These are phyloP conservation scores for Ceratocystis papillata DNA, from an alignment of 2,329 filamentous ascomycete genomes.

Conservation along the genomic window DNA sequence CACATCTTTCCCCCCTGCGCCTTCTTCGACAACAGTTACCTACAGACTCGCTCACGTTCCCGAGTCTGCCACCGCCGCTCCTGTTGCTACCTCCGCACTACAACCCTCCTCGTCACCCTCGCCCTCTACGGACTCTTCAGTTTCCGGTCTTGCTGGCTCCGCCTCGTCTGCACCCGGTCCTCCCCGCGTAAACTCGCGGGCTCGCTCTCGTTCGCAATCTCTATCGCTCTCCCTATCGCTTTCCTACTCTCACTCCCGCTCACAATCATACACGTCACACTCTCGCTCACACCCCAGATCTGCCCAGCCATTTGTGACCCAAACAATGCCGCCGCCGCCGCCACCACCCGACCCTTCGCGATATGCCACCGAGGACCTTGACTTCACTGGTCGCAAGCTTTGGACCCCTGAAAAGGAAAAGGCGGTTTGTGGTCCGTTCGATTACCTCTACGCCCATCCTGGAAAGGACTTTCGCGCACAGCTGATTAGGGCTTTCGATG, in stretches of 20 bases:
- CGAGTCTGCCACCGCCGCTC: constrained; percentile 7
- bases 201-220: constrained; percentile 20
- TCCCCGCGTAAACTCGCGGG: neutral
- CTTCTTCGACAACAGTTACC: constrained; percentile 2
- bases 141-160: constrained; percentile 14
- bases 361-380: constrained; percentile 46
- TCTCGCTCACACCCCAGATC: constrained; percentile 20
- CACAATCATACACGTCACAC: constrained; percentile 21
- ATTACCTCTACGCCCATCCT: constrained; percentile 67
- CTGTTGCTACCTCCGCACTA: neutral
- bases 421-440: constrained; percentile 65
- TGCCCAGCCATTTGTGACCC: constrained; percentile 20
- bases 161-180: neutral
- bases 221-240: constrained; percentile 16
- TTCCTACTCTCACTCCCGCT: constrained; percentile 16
- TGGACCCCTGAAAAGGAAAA: constrained; percentile 69
- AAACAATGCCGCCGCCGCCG: constrained; percentile 19
- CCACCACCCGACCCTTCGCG: constrained; percentile 41
- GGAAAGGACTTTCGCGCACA: constrained; percentile 77
- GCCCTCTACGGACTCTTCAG: constrained; percentile 19
- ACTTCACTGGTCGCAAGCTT: constrained; percentile 40
- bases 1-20: neutral
- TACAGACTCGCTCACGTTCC: constrained; percentile 23
- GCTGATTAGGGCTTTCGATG: constrained; percentile 71
- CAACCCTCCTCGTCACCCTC: constrained; percentile 17